Conservation (phyloP, 805 yeast genomes). For the Pichia insulana region DNA sequence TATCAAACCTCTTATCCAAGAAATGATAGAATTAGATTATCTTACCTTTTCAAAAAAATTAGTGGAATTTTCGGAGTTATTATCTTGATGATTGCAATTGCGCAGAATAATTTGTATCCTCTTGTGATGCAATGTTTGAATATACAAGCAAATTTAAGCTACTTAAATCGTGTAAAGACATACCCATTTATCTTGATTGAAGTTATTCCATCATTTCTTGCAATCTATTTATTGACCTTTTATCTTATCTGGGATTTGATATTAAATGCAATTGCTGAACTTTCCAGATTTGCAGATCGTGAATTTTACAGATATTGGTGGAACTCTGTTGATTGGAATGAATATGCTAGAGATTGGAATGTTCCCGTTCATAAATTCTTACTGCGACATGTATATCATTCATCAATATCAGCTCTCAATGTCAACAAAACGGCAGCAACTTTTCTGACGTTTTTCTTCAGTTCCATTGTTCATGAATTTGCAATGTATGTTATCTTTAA, state of each 20-base stretch:
- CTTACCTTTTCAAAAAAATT: conserved; percentile 57
- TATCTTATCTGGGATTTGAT: conserved; percentile 95
- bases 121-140: conserved; percentile 50
- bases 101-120: conserved; percentile 70
- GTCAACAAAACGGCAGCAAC: conserved; percentile 64
- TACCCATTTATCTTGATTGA: conserved; percentile 61
- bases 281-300: conserved; percentile 80
- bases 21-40: conserved; percentile 58
- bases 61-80: conserved; percentile 84
- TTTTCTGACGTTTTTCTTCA: conserved; percentile 65
- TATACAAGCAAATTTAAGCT: conserved; percentile 40
- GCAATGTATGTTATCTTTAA: conserved; percentile 87
- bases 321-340: conserved; percentile 91
- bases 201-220: conserved; percentile 69
- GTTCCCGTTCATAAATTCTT: conserved; percentile 85
- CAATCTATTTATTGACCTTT: conserved; percentile 69
- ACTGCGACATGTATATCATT: conserved; percentile 88
- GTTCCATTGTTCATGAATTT: conserved; percentile 80
- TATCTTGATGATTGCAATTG: conserved; percentile 63
- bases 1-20: conserved; percentile 80
- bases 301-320: conserved; percentile 97
- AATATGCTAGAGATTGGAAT: conserved; percentile 91
- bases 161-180: conserved; percentile 32
- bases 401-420: conserved; percentile 68
- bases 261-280: conserved; percentile 80